phyloP scores from a whole-genome alignment of 805 yeast genomes.

The Martiniozyma abietophila region DNA sequence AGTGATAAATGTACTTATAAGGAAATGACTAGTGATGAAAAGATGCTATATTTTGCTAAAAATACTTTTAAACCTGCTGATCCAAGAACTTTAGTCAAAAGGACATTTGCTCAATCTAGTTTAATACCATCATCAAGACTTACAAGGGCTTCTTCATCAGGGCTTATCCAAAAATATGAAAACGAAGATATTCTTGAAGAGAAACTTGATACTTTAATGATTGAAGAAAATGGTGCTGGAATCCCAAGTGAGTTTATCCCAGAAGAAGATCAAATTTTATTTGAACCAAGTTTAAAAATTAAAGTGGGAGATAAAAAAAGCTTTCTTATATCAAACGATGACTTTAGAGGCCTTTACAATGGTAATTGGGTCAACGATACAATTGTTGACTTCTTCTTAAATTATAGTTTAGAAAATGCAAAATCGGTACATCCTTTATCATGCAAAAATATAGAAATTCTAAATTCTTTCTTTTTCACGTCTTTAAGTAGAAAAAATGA shows the following conservation, averaged over 20 bases:
- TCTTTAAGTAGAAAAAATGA: conserved; percentile 34
- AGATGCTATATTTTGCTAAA: background rate
- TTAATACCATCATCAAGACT: background rate
- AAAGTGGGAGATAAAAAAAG: conserved; percentile 44
- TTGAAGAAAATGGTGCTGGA: conserved; percentile 22
- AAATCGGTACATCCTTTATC: too few relatives aligned
- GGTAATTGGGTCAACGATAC: conserved; percentile 88
- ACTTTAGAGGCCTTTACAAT: conserved; percentile 69
- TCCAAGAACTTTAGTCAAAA: conserved; percentile 3
- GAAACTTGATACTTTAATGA: conserved; percentile 31
- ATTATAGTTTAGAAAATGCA: conserved; percentile 34
- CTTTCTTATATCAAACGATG: conserved; percentile 54
- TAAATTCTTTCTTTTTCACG: conserved; percentile 80
- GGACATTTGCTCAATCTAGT: too few relatives aligned
- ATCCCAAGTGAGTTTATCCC: conserved; percentile 24
- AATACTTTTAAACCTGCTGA: background rate
- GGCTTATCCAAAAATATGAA: conserved; percentile 5
- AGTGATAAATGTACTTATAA: background rate
- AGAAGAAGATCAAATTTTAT: conserved; percentile 22
- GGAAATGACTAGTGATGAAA: background rate
- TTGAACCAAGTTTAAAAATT: conserved; percentile 33
- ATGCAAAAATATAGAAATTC: conserved; percentile 42
- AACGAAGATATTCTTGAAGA: conserved; percentile 10
- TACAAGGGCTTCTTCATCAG: conserved; percentile 6
- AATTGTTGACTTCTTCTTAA: conserved; percentile 75